phyloP scores from a whole-genome alignment of 495 filamentous ascomycete species.

The Talaromyces nanjingensis region DNA sequence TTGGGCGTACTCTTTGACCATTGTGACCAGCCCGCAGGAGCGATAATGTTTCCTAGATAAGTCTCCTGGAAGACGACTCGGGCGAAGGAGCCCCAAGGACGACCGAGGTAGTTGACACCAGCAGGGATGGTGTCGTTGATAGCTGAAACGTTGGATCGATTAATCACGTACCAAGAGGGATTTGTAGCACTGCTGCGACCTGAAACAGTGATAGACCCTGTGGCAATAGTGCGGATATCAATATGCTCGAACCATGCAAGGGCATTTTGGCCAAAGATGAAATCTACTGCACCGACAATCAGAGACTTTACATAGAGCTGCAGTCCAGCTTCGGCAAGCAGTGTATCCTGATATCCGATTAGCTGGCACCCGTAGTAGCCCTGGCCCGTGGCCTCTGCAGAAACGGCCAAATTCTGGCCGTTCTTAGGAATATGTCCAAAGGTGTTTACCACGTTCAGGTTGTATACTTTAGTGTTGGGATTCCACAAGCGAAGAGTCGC shows the following conservation, averaged over 20 bases:
- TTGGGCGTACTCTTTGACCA: constrained; percentile 14
- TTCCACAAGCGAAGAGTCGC: constrained; percentile 49
- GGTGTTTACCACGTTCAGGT: constrained; percentile 54
- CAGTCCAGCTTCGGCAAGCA: constrained; percentile 49
- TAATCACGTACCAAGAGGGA: constrained; percentile 57
- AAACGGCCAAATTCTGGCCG: constrained; percentile 54
- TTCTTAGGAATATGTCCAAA: constrained; percentile 23
- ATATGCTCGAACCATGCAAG: constrained; percentile 57
- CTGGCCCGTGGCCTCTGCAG: constrained; percentile 41
- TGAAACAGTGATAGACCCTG: constrained; percentile 48
- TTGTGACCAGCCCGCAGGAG: constrained; percentile 50
- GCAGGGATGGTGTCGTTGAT: constrained; percentile 38
- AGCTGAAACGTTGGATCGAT: constrained; percentile 44
- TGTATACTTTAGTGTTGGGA: constrained; percentile 48
- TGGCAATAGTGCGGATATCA: constrained; percentile 49
- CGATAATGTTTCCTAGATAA: constrained; percentile 47
- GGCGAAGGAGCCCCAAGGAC: constrained; percentile 59
- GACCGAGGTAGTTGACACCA: constrained; percentile 56
- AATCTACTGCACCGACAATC: constrained; percentile 48
- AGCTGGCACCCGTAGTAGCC: constrained; percentile 57
- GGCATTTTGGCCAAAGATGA: constrained; percentile 58
- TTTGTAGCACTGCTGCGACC: constrained; percentile 47
- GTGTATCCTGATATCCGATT: constrained; percentile 57
- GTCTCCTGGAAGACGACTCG: constrained; percentile 61
- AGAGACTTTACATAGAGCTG: constrained; percentile 51